These are phyloP conservation scores for Cercospora zeae-maydis DNA, from an alignment of 2,329 filamentous ascomycete genomes.

Conservation along the genomic window DNA sequence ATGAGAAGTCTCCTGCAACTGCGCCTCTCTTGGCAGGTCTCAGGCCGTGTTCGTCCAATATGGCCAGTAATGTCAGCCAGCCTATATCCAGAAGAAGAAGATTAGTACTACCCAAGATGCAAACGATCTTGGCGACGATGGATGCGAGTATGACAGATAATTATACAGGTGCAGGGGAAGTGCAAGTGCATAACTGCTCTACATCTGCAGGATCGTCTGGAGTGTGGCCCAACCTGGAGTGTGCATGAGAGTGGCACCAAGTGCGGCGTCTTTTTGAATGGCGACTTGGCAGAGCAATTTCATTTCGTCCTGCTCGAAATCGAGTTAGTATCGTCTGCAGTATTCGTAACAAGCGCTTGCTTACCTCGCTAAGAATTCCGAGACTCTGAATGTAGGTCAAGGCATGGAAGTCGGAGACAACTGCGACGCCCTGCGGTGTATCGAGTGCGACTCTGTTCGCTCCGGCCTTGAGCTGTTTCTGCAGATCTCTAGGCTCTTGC, in stretches of 20 bases:
- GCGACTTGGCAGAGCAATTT: constrained; percentile 80
- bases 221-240: constrained; percentile 93
- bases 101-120: constrained; percentile 19
- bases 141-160: constrained; percentile 8
- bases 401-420: constrained; percentile 89
- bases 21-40: constrained; percentile 60
- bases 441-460: constrained; percentile 50
- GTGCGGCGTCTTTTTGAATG: constrained; percentile 72
- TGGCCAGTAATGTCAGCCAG: constrained; percentile 63
- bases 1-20: constrained; percentile 14
- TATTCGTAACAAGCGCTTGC: not conserved
- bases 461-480: constrained; percentile 62
- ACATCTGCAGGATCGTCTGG: constrained; percentile 71
- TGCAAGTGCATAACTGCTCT: constrained; percentile 21
- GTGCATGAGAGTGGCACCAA: constrained; percentile 78
- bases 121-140: constrained; percentile 6
- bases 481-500: constrained; percentile 70
- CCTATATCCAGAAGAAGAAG: constrained; percentile 30
- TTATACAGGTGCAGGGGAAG: constrained; percentile 8
- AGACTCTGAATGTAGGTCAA: constrained; percentile 81
- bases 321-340: constrained; percentile 9
- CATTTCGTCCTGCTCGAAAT: constrained; percentile 72
- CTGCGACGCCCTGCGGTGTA: constrained; percentile 60
- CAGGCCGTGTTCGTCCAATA: constrained; percentile 85
- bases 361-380: constrained; percentile 79